phyloP scores from a whole-genome alignment of 495 filamentous ascomycete genomes.

The Coniosporium apollinis region DNA sequence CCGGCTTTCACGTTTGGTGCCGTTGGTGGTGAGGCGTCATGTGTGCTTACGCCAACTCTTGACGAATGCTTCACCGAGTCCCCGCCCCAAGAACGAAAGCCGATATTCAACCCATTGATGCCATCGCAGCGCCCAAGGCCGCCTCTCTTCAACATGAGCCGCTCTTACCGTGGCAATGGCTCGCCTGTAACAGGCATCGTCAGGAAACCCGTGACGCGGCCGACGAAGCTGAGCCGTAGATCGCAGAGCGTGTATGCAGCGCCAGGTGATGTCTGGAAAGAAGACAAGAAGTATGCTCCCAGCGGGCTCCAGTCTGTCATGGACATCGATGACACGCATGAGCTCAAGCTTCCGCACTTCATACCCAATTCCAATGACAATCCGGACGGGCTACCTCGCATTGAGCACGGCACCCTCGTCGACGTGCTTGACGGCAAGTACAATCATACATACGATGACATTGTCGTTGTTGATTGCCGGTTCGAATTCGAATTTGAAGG shows the following conservation, averaged over 20 bases:
- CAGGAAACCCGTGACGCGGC: constrained; percentile 53
- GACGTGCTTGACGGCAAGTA: constrained; percentile 79
- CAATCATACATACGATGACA: constrained; percentile 51
- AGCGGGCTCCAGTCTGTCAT: constrained; percentile 48
- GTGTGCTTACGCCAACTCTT: constrained; percentile 48
- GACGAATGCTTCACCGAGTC: constrained; percentile 68
- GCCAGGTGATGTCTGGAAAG: constrained; percentile 68
- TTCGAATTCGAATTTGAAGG: constrained; percentile 99
- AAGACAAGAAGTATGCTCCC: constrained; percentile 40
- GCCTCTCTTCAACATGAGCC: constrained; percentile 32
- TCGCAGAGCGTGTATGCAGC: constrained; percentile 96
- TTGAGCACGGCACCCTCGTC: constrained; percentile 60
- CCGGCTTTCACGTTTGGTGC: constrained; percentile 64
- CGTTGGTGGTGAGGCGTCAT: too few species aligned
- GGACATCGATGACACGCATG: constrained; percentile 56
- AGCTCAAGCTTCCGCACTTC: constrained; percentile 68
- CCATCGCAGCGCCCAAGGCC: constrained; percentile 41
- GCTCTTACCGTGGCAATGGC: constrained; percentile 40
- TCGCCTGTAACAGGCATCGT: constrained; percentile 55
- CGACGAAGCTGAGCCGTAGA: constrained; percentile 73
- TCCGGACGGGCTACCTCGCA: constrained; percentile 72
- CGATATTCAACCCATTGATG: constrained; percentile 38
- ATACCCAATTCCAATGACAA: constrained; percentile 47
- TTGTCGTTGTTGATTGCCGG: constrained; percentile 82
- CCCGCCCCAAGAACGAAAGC: constrained; percentile 50